These are phyloP conservation scores for Drosera spatulata DNA, from an alignment of 179 eudicot genomes.

Conservation along the genomic window DNA sequence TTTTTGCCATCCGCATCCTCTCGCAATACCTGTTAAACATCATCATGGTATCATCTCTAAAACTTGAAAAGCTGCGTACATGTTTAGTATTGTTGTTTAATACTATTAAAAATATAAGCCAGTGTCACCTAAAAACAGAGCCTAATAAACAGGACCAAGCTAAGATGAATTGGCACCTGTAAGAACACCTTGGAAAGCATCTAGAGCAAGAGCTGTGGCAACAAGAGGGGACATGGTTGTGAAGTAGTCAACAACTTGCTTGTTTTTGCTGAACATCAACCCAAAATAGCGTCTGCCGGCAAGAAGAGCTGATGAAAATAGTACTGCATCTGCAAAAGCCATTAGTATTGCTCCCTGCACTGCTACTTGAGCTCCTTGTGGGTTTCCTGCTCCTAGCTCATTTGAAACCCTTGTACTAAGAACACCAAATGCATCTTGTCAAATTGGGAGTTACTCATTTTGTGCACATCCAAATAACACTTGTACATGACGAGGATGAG, in stretches of 20 bases:
- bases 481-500: no score
- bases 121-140: no score
- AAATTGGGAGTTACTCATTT: not conserved
- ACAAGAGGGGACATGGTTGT: slow-evolving; percentile 12
- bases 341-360: slow-evolving; percentile 16
- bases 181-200: slow-evolving; percentile 14
- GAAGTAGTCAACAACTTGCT: slow-evolving; percentile 12
- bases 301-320: slow-evolving; percentile 10
- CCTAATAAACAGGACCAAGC: no score
- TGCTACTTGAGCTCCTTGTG: slow-evolving; percentile 17
- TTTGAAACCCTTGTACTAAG: slow-evolving; percentile 39
- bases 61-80: no score
- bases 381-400: slow-evolving; percentile 35
- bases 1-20: slow-evolving; percentile 19
- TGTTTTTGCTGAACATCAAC: slow-evolving; percentile 10
- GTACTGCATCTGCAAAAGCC: slow-evolving; percentile 14
- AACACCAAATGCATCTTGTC: not conserved
- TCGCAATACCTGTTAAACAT: slow-evolving; percentile 8
- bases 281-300: slow-evolving; percentile 11
- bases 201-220: slow-evolving; percentile 7
- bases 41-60: no score
- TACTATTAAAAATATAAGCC: no score
- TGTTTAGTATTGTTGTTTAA: no score
- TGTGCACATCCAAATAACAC: not conserved
- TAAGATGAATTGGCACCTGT: slow-evolving; percentile 8